Evolutionary conservation across 2,329 filamentous ascomycete species (phyloP).

Genomic region (Nemania serpens): DNA sequence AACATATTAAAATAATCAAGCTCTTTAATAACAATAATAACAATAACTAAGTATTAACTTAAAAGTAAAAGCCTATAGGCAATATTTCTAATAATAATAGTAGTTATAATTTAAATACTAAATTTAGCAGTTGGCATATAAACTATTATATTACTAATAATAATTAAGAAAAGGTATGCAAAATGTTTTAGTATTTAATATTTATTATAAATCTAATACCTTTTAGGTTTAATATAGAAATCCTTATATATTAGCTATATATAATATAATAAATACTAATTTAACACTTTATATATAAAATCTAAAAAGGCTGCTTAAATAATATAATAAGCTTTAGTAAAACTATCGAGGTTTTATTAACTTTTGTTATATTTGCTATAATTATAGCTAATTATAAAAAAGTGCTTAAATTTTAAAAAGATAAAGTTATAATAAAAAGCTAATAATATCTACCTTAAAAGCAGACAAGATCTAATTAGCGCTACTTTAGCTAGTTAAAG

Average conservation of each 20-base stretch:
- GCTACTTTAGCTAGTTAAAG: background rate
- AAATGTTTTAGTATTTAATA: background rate
- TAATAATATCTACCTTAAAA: background rate
- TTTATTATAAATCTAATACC: conserved; percentile 7
- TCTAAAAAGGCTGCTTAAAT: conserved; percentile 1
- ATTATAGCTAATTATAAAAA: conserved; percentile 5
- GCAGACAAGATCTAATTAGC: background rate
- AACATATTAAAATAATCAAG: background rate
- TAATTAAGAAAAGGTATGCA: background rate
- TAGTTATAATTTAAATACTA: background rate
- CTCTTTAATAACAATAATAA: background rate
- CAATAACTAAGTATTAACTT: background rate
- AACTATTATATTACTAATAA: background rate
- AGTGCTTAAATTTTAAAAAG: background rate
- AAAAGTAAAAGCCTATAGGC: background rate
- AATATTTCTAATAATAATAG: background rate
- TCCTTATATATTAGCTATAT: conserved; percentile 4
- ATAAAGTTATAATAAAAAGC: background rate
- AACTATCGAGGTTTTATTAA: conserved; percentile 3
- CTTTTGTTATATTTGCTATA: conserved; percentile 4
- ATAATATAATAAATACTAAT: conserved; percentile 12
- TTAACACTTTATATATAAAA: background rate
- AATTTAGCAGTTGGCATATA: background rate
- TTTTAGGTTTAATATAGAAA: conserved; percentile 2
- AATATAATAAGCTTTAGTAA: conserved; percentile 7